Base-by-base conservation (phyloP, 2,329 filamentous ascomycete genomes). In the Aquanectria penicillioides region DNA sequence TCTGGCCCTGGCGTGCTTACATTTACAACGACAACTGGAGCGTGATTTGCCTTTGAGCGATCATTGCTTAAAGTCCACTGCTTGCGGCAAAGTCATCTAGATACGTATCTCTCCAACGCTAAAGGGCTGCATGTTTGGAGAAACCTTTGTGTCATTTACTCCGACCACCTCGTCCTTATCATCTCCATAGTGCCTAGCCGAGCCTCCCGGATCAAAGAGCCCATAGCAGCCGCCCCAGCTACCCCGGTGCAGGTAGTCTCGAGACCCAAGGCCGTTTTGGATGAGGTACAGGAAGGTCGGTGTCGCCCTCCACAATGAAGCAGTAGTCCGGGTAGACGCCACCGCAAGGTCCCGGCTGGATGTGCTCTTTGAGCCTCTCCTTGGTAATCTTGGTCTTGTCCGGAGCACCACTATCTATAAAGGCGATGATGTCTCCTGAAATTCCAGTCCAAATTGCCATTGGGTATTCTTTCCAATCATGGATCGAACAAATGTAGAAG, bases 391-490 rank as follows among this genome's bases (percentile, higher is more conserved):
- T 28, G 4, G 40, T 15, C 3, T 13, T 17, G 12, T 43, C 40
- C 4, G 23, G 15, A 5, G 23, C 40, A 6, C 15, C n/a, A n/a
- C n/a, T n/a, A n/a, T n/a, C n/a, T n/a, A n/a, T n/a, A n/a, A n/a
- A n/a, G n/a, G n/a, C n/a, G n/a, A n/a, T n/a, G n/a, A 43, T 43
- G 36, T 77, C 68, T 51, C 82, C 78, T 18, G 65, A 81, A 26
- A 87, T 87, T 2, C 84, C 84, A 2, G 74, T 77, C 84, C 84
- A 87, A 0, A 83, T 72, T 0, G 84, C 84, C 34, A 78, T 62
- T 2, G 74, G 75, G 61, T 87, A 88, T 46, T 81, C 74, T 64
- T 81, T 82, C 78, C 80, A 87, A 12, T 77, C 83, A 64, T 87
- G 84, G 2, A 85, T 67, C 0, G 80, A 83, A 12, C 72, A 74